Conservation (phyloP, 2,329 filamentous ascomycete genomes). For the Monosporascus sp. region DNA sequence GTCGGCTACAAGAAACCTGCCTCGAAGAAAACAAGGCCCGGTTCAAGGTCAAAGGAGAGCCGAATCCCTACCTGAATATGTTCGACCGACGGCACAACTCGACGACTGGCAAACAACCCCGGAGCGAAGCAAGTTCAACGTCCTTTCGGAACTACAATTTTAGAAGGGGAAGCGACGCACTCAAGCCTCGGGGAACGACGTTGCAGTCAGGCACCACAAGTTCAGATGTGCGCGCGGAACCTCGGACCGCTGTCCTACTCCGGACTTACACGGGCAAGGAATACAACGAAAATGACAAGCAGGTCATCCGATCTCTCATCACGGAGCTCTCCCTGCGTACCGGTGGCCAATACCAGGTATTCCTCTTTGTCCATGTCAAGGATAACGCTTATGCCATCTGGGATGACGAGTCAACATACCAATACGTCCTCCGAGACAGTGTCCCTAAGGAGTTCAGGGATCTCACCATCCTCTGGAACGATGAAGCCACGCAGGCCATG, state of each 20-base stretch:
- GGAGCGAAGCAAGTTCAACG: conserved; percentile 9
- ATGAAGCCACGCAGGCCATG: conserved; percentile 65
- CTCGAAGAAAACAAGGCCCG: conserved; percentile 60
- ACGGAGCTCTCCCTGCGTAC: conserved; percentile 70
- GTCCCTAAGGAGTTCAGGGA: conserved; percentile 65
- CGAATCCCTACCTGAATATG: conserved; percentile 37
- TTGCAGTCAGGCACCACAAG: conserved; percentile 8
- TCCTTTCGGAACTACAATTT: conserved; percentile 11
- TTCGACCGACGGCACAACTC: conserved; percentile 29
- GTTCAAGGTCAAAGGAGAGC: conserved; percentile 41
- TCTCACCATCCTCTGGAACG: conserved; percentile 71
- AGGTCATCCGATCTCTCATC: conserved; percentile 73
- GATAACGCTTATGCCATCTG: conserved; percentile 53
- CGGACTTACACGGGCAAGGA: conserved; percentile 69
- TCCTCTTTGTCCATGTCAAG: conserved; percentile 74
- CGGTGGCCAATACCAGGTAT: conserved; percentile 76
- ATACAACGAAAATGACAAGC: conserved; percentile 74
- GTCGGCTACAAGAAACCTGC: conserved; percentile 62
- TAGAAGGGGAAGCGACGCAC: conserved; percentile 2
- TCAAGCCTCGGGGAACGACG: conserved; percentile 1
- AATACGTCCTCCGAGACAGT: conserved; percentile 52
- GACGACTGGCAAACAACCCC: conserved; percentile 7
- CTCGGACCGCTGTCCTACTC: conserved; percentile 67
- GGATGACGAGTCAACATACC: conserved; percentile 53
- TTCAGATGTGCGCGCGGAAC: conserved; percentile 27